Evolutionary conservation across 495 filamentous ascomycete species (phyloP), one percentile per base, ranked within the genome.

Genomic region (Xylaria castorea): DNA sequence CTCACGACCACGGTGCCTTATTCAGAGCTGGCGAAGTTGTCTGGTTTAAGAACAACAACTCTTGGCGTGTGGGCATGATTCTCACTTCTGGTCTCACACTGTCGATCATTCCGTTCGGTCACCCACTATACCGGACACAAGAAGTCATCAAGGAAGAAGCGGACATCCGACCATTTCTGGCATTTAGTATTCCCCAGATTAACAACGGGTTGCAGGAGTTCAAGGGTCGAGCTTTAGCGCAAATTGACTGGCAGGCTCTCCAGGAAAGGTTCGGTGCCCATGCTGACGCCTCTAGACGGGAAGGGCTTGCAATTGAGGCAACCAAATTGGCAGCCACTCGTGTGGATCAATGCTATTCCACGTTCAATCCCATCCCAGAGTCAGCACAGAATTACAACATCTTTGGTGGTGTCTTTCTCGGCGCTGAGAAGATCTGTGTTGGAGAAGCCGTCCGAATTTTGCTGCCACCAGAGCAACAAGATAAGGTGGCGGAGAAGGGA

Each of bases 121-220:
- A 77, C 34, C 72, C 22, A 9, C 66, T 50, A 2, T 65, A 62
- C 40, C 38, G 32, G 22, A 57, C 82, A 40, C 63, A 70, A 11
- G 70, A 65, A 22, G 55, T 83, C 5, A 46, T 72, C 30, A 82
- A 80, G 32, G 74, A 75, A 1, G 80, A 79, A 69, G 62, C 53
- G 1, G 80, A 82, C n/a, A 81, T 85, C 79, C 81, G 84, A 3
- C 84, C 84, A 0, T 86, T 86, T 71, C 76, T 85, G 9, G 83
- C 84, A 5, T 86, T 83, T 40, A 85, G 82, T 63, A 80, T 86
- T 0, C 84, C 84, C 0, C 65, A 74, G 20, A 62, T 80, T 1
- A 57, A 64, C 44, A 61, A 38, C 20, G 34, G n/a, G 6, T 42
- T 81, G 18, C 50, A 72, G 8, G 70, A 60, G 32, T 51, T 60